Percentiles rank a stretch among this genome's conserved stretches.
phyloP scores from a whole-genome alignment of 805 yeast genomes.

The Kazachstania africana region DNA sequence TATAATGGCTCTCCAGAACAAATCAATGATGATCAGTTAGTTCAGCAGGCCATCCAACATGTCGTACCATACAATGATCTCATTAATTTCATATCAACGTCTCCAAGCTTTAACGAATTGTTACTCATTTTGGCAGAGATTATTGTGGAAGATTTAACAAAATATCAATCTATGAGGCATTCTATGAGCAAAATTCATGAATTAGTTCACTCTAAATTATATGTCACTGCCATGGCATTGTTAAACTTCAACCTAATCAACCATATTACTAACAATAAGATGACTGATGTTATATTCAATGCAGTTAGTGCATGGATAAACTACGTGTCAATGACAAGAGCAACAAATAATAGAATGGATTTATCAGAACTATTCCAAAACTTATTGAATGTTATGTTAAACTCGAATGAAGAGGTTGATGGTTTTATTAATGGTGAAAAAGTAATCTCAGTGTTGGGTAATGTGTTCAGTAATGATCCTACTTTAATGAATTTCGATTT shows the following conservation, averaged over 20 bases:
- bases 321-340: slow-evolving; percentile 22
- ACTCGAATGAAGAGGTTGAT: slow-evolving; percentile 15
- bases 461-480: slow-evolving; percentile 22
- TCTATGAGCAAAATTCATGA: slow-evolving; percentile 19
- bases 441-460: slow-evolving; percentile 18
- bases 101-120: slow-evolving; percentile 14
- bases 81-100: slow-evolving; percentile 13
- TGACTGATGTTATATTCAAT: slow-evolving; percentile 13
- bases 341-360: slow-evolving; percentile 21
- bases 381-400: slow-evolving; percentile 21
- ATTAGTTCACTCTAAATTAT: slow-evolving; percentile 23
- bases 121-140: slow-evolving; percentile 21
- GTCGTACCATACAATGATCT: slow-evolving; percentile 16
- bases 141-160: slow-evolving; percentile 25
- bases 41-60: slow-evolving; percentile 9
- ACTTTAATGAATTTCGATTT: slow-evolving; percentile 20
- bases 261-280: slow-evolving; percentile 1
- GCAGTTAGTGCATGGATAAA: slow-evolving; percentile 23
- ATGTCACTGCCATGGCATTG: slow-evolving; percentile 24
- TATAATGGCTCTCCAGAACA: slow-evolving; percentile 9
- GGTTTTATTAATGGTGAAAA: slow-evolving; percentile 18
- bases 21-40: slow-evolving; percentile 5
- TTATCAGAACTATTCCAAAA: slow-evolving; percentile 20
- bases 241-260: slow-evolving; percentile 16
- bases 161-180: slow-evolving; percentile 19